Evolutionary conservation across 768 basidiomycete species (phyloP), one percentile per base, ranked within the genome.

Genomic region (Lanmaoa rubissima): DNA sequence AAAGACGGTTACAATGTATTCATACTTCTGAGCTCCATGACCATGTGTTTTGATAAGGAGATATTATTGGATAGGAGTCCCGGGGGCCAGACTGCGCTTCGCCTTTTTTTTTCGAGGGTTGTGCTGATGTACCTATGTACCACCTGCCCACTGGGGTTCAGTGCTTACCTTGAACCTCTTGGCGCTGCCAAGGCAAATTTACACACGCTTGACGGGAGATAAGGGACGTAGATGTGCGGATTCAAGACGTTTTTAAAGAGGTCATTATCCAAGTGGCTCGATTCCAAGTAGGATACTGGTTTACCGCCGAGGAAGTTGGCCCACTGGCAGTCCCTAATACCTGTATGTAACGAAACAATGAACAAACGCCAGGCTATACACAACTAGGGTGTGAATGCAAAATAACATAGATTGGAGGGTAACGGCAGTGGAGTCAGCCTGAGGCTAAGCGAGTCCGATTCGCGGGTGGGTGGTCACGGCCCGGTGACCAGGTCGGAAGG

Each of bases 11-110:
- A 55, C 43, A 42, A 57, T 21, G 28, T n/a, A 24, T 42, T 42
- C 45, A 50, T 49, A 53, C 21, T 42, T 51, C 44, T 16, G 21
- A 46, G 45, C 42, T 12, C 50, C 50, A 55, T 31, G 53, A 24
- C 43, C 64, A 48, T 50, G 61, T 43, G 57, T 13, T n/a, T 41
- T 36, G 64, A 66, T 63, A 63, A 66, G 44, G 40, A 34, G 63
- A 53, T 66, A 65, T 65, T 66, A 61, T 60, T 63, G 61, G 60
- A 47, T 45, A 32, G 34, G 26, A 51, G 46, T 24, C 39, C 24
- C 48, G 12, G 24, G 16, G 24, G 13, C 38, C 21, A 13, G 36
- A 41, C 9, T 14, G 39, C 16, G n/a, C 34, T 17, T 41, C 28
- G 28, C 28, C 44, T 24, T 11, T 48, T 48, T 43, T 41, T 31